These are phyloP conservation scores for Falciphora oryzae DNA, from an alignment of 2,329 filamentous ascomycete genomes.

Conservation along the genomic window DNA sequence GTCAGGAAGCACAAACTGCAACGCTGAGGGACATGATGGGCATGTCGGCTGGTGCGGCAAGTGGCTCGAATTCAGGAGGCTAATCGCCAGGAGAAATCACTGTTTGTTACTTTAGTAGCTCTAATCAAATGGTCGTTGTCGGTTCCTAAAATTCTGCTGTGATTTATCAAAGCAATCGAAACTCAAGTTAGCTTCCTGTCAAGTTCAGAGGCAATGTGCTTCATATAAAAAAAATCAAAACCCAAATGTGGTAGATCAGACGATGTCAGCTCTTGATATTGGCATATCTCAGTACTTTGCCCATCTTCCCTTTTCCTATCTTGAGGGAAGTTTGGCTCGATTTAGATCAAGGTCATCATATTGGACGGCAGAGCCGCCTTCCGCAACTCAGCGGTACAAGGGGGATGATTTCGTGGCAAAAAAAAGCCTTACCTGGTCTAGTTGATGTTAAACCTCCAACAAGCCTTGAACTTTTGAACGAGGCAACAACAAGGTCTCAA, in stretches of 20 bases:
- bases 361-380: neutral
- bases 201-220: neutral
- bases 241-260: neutral
- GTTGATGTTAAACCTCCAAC: neutral
- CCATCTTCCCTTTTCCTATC: slow-evolving; percentile 1
- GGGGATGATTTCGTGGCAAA: neutral
- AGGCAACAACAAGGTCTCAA: too few species aligned
- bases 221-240: neutral
- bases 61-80: neutral
- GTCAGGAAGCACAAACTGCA: slow-evolving; percentile 53
- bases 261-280: slow-evolving; percentile 10
- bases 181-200: neutral
- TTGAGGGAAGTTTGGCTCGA: slow-evolving; percentile 1
- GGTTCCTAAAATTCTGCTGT: neutral
- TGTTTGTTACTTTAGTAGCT: too few species aligned
- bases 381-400: neutral
- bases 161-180: neutral
- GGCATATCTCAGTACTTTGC: neutral
- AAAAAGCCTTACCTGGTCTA: too few species aligned
- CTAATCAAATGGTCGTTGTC: too few species aligned
- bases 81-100: too few species aligned
- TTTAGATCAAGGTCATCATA: slow-evolving; percentile 5
- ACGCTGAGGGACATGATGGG: slow-evolving; percentile 42
- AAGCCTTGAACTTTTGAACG: neutral
- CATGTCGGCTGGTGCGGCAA: slow-evolving; percentile 10